Evolutionary conservation across 2,329 filamentous ascomycete genomes (phyloP), one percentile per base, ranked within the genome.

Genomic region (Microdochium bolleyi): DNA sequence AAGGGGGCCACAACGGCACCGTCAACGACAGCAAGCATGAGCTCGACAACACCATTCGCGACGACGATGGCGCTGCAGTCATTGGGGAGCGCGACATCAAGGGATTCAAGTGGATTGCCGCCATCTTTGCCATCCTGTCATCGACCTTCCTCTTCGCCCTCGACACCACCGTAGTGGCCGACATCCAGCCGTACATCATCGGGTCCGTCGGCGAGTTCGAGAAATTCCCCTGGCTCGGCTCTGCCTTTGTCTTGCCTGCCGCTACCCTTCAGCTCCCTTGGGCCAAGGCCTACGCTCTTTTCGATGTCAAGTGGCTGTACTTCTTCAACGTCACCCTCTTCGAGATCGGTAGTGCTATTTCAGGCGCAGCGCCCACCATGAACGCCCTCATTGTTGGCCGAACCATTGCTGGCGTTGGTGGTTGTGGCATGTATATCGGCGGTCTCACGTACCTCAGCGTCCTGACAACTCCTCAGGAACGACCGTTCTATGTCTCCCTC

Each of bases 381-480:
- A 59, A 71, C 53, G 72, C 72, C 21, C 57, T 80, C 14, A 80
- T 81, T 52, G 60, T 75, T 11, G 75, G 75, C 3, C 66, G 75
- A 5, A 72, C 67, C 16, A 63, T 76, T 30, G 67, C 68, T 48
- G 76, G 75, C 34, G 58, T 71, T n/a, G 74, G 75, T 1, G 75
- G 73, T 0, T 60, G 62, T 2, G 76, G 74, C 7, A 69, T 75
- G 60, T 76, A 75, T 49, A 49, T 66, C 5, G 70, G 70, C 1
- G 53, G 52, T 34, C 49, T 66, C 44, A 61, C 53, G 44, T 48
- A 59, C 30, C 48, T 66, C 38, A 50, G 61, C 8, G 48, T 55
- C 21, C 57, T 60, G 27, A 68, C 67, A 0, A 61, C 59, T 1
- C 50, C 58, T 2, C 24, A 24, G 13, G 64, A 68, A 50, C 59